These are phyloP conservation scores for Scheffersomyces amazonensis DNA, from an alignment of 805 yeast species.

Conservation along the genomic window DNA sequence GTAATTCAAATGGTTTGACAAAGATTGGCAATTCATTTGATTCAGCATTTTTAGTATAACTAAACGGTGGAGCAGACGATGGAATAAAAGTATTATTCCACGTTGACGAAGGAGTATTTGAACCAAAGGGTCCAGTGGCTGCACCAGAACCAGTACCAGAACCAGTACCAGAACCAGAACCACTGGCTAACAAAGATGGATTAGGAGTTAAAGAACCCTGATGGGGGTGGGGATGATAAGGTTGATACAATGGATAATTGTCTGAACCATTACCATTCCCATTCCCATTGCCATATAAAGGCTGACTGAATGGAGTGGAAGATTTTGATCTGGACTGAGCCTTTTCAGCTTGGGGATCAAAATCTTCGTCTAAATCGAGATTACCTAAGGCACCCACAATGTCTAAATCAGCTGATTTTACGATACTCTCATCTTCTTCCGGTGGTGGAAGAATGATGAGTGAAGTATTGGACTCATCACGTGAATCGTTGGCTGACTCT, in stretches of 20 bases:
- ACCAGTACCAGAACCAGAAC: too few relatives aligned
- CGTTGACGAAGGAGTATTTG: constrained; percentile 32
- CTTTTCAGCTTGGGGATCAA: constrained; percentile 10
- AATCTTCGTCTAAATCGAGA: constrained; percentile 43
- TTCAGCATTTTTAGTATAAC: constrained; percentile 9
- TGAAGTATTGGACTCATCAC: not conserved
- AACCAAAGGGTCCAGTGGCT: constrained; percentile 2
- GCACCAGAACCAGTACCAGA: too few relatives aligned
- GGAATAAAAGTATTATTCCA: constrained; percentile 33
- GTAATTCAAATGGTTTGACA: constrained; percentile 17
- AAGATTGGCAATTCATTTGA: constrained; percentile 1
- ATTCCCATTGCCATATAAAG: not conserved
- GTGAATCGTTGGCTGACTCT: not conserved
- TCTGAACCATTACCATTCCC: too few relatives aligned
- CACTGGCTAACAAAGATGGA: constrained; percentile 1
- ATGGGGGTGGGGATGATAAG: constrained; percentile 9
- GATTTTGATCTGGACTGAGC: not conserved
- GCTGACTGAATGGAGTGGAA: not conserved
- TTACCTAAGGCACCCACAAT: constrained; percentile 48
- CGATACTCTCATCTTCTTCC: not conserved
- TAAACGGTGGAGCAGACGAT: constrained; percentile 35
- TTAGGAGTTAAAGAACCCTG: constrained; percentile 24
- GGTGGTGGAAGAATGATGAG: not conserved
- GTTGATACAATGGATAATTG: constrained; percentile 1
- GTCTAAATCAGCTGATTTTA: constrained; percentile 27